Evolutionary conservation across 768 basidiomycete genomes (phyloP).

Genomic region (Sarcodon aspratus): DNA sequence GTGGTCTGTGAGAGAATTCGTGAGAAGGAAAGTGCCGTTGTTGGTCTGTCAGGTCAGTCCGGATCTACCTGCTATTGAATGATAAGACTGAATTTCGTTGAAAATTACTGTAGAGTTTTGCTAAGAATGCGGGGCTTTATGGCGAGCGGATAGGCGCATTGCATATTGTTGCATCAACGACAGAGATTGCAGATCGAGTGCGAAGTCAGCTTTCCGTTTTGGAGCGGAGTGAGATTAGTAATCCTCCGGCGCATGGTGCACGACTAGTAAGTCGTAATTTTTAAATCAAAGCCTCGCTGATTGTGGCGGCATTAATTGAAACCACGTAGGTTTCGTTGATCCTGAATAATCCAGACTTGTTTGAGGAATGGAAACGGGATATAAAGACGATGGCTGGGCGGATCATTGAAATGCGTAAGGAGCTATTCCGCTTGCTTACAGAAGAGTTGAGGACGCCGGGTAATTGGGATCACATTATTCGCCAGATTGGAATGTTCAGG

Average conservation of each 20-base stretch:
- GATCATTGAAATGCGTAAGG: conserved; percentile 85
- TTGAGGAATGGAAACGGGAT: conserved; percentile 84
- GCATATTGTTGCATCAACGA: conserved; percentile 58
- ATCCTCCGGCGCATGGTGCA: conserved; percentile 87
- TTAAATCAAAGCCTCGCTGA: too few relatives aligned
- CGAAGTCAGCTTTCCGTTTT: conserved; percentile 87
- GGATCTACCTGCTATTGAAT: background rate
- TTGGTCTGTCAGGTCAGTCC: conserved; percentile 58
- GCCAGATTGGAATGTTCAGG: conserved; percentile 99
- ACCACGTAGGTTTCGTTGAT: conserved; percentile 48
- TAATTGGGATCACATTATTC: conserved; percentile 90
- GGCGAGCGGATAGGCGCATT: conserved; percentile 93
- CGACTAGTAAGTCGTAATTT: conserved; percentile 28
- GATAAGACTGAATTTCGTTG: too few relatives aligned
- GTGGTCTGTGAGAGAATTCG: conserved; percentile 85
- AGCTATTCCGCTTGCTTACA: conserved; percentile 63
- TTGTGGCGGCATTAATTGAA: too few relatives aligned
- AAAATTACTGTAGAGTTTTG: conserved; percentile 51
- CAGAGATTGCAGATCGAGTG: conserved; percentile 61
- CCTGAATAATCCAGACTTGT: conserved; percentile 60
- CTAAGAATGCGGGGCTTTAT: conserved; percentile 94
- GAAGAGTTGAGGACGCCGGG: conserved; percentile 81
- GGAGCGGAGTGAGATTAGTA: conserved; percentile 91
- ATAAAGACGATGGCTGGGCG: conserved; percentile 88
- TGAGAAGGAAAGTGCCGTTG: conserved; percentile 57